Conservation (phyloP, 2,329 filamentous ascomycete genomes). For the Lachnum nothofagi region DNA sequence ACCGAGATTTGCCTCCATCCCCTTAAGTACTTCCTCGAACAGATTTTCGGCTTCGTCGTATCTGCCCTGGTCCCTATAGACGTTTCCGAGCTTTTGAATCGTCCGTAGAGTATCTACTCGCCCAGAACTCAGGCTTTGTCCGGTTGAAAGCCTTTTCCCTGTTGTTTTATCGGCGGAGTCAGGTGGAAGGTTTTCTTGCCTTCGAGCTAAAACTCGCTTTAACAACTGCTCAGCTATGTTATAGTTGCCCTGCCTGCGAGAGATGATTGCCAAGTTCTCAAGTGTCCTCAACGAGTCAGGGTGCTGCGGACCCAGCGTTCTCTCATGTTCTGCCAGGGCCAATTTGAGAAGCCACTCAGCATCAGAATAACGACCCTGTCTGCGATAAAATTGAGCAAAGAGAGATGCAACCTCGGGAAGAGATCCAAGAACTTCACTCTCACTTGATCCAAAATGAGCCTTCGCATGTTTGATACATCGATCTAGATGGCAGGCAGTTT, state of each 20-base stretch:
- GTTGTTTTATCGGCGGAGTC: too few relatives aligned
- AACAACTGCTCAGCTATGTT: conserved; percentile 2
- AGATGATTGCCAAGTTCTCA: conserved; percentile 6
- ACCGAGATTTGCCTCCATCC: conserved; percentile 7
- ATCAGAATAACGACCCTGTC: not conserved
- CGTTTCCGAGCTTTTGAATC: not conserved
- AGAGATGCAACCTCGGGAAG: too few relatives aligned
- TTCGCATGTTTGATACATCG: too few relatives aligned
- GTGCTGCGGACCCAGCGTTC: conserved; percentile 15
- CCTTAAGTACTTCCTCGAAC: conserved; percentile 2
- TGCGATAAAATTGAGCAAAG: too few relatives aligned
- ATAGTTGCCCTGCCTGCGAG: not conserved
- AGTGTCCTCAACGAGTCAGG: conserved; percentile 13
- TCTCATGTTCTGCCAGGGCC: conserved; percentile 3
- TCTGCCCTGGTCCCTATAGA: conserved; percentile 3
- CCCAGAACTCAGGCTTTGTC: too few relatives aligned
- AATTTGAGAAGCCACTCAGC: conserved; percentile 18
- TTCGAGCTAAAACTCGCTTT: not conserved
- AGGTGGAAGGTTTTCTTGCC: conserved; percentile 2
- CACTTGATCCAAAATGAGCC: too few relatives aligned
- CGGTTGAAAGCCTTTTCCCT: too few relatives aligned
- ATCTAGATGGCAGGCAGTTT: too few relatives aligned
- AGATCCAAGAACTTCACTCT: too few relatives aligned
- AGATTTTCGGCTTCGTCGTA: conserved; percentile 3
- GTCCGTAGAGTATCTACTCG: conserved; percentile 11